Percentiles rank a stretch among this genome's conserved stretches.
Conservation (phyloP, 164 flowering plant species). For the Sedum album region DNA sequence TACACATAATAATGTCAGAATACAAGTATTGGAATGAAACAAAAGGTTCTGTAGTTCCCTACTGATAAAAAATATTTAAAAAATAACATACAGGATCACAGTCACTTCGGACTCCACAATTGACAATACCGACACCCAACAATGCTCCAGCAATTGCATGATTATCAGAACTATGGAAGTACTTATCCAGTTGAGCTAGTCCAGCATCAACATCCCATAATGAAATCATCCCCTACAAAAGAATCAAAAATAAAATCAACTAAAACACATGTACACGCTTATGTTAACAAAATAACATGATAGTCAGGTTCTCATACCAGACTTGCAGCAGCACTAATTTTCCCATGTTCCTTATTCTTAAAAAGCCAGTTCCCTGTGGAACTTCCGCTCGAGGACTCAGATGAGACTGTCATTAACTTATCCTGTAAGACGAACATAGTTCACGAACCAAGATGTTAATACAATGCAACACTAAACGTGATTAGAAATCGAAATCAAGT, state of each 20-base stretch:
- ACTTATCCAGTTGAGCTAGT: slow-evolving; percentile 86
- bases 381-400: slow-evolving; percentile 68
- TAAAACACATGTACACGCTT: background rate
- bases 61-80: background rate
- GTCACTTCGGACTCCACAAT: slow-evolving; percentile 66
- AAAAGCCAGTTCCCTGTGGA: slow-evolving; percentile 87
- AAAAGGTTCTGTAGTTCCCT: background rate
- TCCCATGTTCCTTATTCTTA: slow-evolving; percentile 98
- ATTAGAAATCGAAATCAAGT: background rate
- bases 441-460: slow-evolving; percentile 7
- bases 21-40: background rate
- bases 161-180: slow-evolving; percentile 79
- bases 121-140: slow-evolving; percentile 91
- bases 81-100: slow-evolving; percentile 84
- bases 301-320: slow-evolving; percentile 33
- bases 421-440: slow-evolving; percentile 40
- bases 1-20: slow-evolving; percentile 14
- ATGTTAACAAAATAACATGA: background rate
- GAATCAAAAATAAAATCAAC: background rate
- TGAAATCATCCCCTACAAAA: slow-evolving; percentile 77
- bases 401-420: slow-evolving; percentile 83
- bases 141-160: slow-evolving; percentile 87
- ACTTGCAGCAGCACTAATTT: slow-evolving; percentile 99
- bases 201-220: slow-evolving; percentile 98
- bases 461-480: background rate